Evolutionary conservation across 129 eudicot species (phyloP).

Genomic region (Mikania micrantha): DNA sequence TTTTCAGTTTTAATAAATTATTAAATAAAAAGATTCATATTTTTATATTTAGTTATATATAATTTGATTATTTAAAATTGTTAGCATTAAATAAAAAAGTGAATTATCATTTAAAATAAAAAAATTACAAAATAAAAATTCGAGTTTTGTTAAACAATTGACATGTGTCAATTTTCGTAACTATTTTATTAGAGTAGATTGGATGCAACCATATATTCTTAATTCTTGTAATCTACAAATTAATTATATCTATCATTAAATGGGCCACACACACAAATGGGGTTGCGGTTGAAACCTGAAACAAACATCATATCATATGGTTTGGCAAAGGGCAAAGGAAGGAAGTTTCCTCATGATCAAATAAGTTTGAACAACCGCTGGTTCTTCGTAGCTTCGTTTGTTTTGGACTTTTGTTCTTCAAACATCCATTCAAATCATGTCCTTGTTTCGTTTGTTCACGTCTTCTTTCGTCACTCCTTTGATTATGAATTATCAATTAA

Average conservation of each 20-base stretch:
- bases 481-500: neutral
- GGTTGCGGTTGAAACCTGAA: conserved; percentile 11
- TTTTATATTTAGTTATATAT: too few relatives aligned
- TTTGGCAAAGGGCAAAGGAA: conserved; percentile 16
- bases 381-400: conserved; percentile 38
- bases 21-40: too few relatives aligned
- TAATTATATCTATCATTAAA: neutral
- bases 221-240: too few relatives aligned
- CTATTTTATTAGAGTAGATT: too few relatives aligned
- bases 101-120: too few relatives aligned
- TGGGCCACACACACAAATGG: conserved; percentile 5
- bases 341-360: conserved; percentile 23
- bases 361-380: conserved; percentile 32
- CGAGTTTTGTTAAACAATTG: too few relatives aligned
- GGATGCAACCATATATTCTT: too few relatives aligned
- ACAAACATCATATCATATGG: conserved; percentile 5
- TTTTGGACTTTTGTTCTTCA: conserved; percentile 27
- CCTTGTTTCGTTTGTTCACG: conserved; percentile 24
- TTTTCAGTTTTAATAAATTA: too few relatives aligned
- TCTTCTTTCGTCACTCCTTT: neutral
- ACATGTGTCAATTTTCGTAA: too few relatives aligned
- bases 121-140: too few relatives aligned
- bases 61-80: too few relatives aligned
- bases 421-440: conserved; percentile 21
- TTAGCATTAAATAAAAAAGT: too few relatives aligned